Evolutionary conservation across 2,329 filamentous ascomycete genomes (phyloP).

Genomic region (Neophaeococcomyces aloes): DNA sequence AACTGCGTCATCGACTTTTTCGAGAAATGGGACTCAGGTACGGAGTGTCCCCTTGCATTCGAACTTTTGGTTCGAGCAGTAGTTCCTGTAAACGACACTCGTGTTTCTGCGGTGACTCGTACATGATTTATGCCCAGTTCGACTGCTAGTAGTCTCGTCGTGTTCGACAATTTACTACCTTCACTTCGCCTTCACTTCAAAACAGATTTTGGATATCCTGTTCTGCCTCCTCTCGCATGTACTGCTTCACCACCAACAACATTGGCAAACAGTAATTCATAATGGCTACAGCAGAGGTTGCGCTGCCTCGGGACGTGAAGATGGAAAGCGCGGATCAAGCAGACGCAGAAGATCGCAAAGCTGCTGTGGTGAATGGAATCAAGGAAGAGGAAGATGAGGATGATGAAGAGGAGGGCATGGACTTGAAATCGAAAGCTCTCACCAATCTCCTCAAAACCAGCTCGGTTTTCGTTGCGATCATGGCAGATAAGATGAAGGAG

Average conservation of each 20-base stretch:
- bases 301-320: neutral
- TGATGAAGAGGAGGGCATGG: conserved; percentile 31
- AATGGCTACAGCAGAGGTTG: conserved; percentile 7
- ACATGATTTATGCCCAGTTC: too few relatives aligned
- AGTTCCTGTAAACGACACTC: too few relatives aligned
- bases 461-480: conserved; percentile 39
- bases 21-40: too few relatives aligned
- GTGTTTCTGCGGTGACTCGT: too few relatives aligned
- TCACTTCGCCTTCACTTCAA: too few relatives aligned
- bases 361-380: neutral
- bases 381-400: conserved; percentile 22
- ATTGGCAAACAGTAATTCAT: neutral
- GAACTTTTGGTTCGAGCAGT: too few relatives aligned
- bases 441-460: conserved; percentile 38
- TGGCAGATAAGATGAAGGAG: conserved; percentile 40
- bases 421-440: conserved; percentile 34
- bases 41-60: too few relatives aligned
- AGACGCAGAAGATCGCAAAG: conserved; percentile 1
- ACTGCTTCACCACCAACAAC: too few relatives aligned
- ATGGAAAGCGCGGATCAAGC: conserved; percentile 3
- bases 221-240: too few relatives aligned
- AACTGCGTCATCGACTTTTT: conserved; percentile 8
- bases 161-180: too few relatives aligned
- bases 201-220: too few relatives aligned
- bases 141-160: too few relatives aligned